Base-by-base conservation (phyloP, 2,329 filamentous ascomycete genomes). In the Calonectria crousiana region DNA sequence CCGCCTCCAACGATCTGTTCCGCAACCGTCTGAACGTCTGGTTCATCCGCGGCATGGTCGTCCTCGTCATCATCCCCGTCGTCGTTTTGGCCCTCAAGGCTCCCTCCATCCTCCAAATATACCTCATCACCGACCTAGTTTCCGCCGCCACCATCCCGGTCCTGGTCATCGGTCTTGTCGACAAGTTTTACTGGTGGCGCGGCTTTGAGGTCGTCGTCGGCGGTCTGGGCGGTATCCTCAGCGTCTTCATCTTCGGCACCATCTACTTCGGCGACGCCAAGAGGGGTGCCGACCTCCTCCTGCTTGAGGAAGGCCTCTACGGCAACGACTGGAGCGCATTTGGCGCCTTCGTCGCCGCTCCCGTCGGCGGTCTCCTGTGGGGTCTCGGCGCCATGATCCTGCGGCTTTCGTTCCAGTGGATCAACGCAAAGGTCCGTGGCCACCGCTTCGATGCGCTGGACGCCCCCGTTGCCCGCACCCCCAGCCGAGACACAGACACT, bases 1-100 rank as follows among this genome's bases (percentile, higher is more conserved):
- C 93, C 0, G 93, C 93, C 18, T 95, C 93, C 77, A 96, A 96
- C 86, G 95, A 97, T 82, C 85, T 97, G 18, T 96, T 96, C 89
- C 92, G 94, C 79, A 97, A 97, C 88, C 91, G 90, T 74, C 90
- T 97, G 71, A 93, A 92, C 80, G 90, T 96, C 77, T 94, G 94
- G 91, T 90, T 88, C 83, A 93, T 96, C 78, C 93, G 95, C 60
- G 88, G 81, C 23, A 88, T 88, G 51, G 94, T 97, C 32, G 90
- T 96, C 1, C 82, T 94, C 20, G 80, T 96, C 83, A 95, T 95
- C 81, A 86, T 95, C 75, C 95, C 95, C 2, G 90, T 93, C 67
- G 90, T 96, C 16, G 90, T 95, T 32, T 89, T 96, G 60, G 94
- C 94, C 14, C 88, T 96, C 70, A 93, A 92, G 81, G 92, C 92